Conservation (phyloP, 2,329 filamentous ascomycete genomes). For the Elsinoe fawcettii region DNA sequence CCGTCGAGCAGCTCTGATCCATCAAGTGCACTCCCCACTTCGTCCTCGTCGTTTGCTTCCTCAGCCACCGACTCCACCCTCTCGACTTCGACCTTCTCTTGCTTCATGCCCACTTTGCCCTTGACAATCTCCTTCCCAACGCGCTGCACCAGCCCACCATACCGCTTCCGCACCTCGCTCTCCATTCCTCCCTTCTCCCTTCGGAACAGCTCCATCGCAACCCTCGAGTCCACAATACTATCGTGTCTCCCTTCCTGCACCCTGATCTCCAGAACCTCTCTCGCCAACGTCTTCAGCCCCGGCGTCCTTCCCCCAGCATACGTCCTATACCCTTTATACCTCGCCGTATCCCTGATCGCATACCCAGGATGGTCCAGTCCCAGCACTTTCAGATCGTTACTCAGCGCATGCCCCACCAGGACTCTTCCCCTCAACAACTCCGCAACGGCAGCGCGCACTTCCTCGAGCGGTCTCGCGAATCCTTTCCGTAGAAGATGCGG, state of each 20-base stretch:
- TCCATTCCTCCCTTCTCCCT: conserved; percentile 81
- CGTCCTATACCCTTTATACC: conserved; percentile 65
- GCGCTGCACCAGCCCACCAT: conserved; percentile 31
- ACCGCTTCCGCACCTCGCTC: conserved; percentile 64
- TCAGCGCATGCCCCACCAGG: conserved; percentile 75
- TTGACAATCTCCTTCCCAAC: conserved; percentile 17
- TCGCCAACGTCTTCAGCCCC: conserved; percentile 53
- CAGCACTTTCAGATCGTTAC: conserved; percentile 67
- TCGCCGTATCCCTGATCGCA: conserved; percentile 78
- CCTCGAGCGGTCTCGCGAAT: conserved; percentile 51
- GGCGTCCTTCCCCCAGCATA: conserved; percentile 62
- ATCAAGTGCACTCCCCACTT: conserved; percentile 19
- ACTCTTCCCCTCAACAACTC: conserved; percentile 62
- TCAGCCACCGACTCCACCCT: conserved; percentile 21
- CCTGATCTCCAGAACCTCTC: conserved; percentile 49
- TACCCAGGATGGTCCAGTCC: conserved; percentile 68
- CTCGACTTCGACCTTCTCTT: conserved; percentile 23
- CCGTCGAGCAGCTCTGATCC: conserved; percentile 22
- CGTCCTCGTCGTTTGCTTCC: conserved; percentile 20
- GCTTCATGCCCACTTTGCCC: conserved; percentile 20
- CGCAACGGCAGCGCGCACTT: conserved; percentile 67
- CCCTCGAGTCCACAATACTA: conserved; percentile 69
- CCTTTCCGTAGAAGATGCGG: conserved; percentile 59
- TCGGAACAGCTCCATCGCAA: conserved; percentile 82
- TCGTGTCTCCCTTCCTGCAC: conserved; percentile 56